Conservation (phyloP, 83 land plant genomes). For the Thuja plicata region DNA sequence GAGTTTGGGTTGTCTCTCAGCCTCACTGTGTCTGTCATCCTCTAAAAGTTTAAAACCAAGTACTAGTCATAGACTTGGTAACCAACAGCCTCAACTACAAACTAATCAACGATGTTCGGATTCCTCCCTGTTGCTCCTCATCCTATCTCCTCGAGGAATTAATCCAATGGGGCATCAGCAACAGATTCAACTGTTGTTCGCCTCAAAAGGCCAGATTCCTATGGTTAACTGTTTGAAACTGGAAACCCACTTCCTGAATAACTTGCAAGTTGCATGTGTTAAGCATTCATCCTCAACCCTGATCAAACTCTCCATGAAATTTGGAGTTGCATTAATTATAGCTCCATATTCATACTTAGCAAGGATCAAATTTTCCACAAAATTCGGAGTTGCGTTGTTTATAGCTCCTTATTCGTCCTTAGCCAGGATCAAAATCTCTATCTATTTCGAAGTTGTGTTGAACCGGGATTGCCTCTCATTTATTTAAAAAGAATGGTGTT, state of each 20-base stretch:
- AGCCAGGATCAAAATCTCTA: neutral
- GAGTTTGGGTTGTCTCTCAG: neutral
- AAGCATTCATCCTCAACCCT: neutral
- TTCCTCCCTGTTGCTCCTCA: neutral
- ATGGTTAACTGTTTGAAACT: neutral
- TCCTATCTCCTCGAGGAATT: neutral
- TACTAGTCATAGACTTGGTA: neutral
- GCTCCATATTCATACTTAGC: neutral
- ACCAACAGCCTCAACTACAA: neutral
- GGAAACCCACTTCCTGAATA: constrained; percentile 13
- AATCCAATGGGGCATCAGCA: neutral
- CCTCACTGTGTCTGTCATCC: neutral
- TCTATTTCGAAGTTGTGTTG: neutral
- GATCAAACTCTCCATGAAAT: constrained; percentile 8
- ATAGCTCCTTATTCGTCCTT: neutral
- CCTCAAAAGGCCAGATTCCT: neutral
- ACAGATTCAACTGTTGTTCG: neutral
- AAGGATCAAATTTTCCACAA: neutral
- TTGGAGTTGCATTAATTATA: constrained; percentile 1
- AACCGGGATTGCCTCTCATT: no score
- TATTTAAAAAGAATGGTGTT: no score
- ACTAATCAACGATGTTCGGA: neutral
- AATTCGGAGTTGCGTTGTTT: neutral
- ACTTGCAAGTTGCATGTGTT: constrained; percentile 12
- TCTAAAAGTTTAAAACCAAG: neutral